A percentile compares a stretch with the other conserved stretches of the same genome.
These are phyloP conservation scores for Lablab purpureus DNA, from an alignment of 306 rosid species.

Conservation along the genomic window DNA sequence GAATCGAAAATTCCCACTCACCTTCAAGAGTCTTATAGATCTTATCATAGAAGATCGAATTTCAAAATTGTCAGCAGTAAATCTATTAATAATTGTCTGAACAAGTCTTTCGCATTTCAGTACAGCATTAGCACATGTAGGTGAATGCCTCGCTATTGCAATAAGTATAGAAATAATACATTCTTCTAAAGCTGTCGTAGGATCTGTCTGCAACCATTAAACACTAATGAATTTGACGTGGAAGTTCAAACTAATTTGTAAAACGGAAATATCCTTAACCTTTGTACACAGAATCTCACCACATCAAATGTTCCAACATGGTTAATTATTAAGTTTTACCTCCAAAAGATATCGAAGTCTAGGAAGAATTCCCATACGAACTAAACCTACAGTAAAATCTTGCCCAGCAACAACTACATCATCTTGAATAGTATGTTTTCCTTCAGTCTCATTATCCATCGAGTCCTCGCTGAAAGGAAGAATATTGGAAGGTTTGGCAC, in stretches of 20 bases:
- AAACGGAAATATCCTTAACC: slow-evolving; percentile 1
- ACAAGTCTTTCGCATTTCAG: slow-evolving; percentile 80
- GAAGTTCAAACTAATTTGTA: neutral
- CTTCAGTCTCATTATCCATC: slow-evolving; percentile 67
- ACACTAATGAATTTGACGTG: slow-evolving; percentile 36
- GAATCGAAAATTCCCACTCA: slow-evolving; percentile 42
- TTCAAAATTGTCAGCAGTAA: slow-evolving; percentile 61
- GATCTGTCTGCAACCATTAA: slow-evolving; percentile 75
- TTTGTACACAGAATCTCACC: slow-evolving; percentile 33
- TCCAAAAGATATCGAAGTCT: slow-evolving; percentile 86
- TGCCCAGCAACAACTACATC: slow-evolving; percentile 93
- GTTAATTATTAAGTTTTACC: slow-evolving; percentile 57
- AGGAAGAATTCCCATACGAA: slow-evolving; percentile 91
- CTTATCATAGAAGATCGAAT: slow-evolving; percentile 73
- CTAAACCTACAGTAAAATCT: slow-evolving; percentile 90
- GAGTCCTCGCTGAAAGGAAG: slow-evolving; percentile 63
- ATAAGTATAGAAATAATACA: slow-evolving; percentile 73
- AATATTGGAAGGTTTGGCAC: slow-evolving; percentile 83
- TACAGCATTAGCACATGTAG: slow-evolving; percentile 79
- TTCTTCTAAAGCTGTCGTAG: slow-evolving; percentile 75
- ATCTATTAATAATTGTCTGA: slow-evolving; percentile 70
- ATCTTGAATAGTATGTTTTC: slow-evolving; percentile 86
- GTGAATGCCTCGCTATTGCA: slow-evolving; percentile 95
- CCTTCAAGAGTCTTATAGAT: slow-evolving; percentile 85
- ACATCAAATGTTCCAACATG: slow-evolving; percentile 40